Percentiles rank a stretch among this genome's conserved stretches.
Conservation (phyloP, 352 stramenopile genomes). For the Pythium guiyangense region DNA sequence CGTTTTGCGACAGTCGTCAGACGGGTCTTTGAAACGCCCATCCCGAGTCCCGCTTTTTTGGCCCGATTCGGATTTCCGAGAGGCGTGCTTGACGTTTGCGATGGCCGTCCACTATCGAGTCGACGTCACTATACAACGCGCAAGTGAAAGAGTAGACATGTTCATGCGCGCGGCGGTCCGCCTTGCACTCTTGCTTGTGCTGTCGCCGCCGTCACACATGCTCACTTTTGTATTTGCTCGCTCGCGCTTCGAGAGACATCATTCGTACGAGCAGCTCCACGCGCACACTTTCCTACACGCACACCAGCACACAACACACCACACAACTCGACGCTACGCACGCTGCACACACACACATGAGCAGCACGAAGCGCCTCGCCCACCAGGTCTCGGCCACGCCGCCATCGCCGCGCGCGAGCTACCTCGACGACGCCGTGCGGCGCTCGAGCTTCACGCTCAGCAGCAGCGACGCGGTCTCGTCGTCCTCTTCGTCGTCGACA, state of each 20-base stretch:
- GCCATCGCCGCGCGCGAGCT: conserved; percentile 11
- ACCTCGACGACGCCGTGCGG: conserved; percentile 2
- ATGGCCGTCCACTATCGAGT: too few relatives aligned
- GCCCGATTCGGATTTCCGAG: too few relatives aligned
- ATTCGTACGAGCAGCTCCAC: not conserved
- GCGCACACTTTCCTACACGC: not conserved
- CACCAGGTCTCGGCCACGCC: conserved; percentile 17
- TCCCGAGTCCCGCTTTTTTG: too few relatives aligned
- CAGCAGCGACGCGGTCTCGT: conserved; percentile 1
- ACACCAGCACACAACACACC: not conserved
- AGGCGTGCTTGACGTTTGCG: too few relatives aligned
- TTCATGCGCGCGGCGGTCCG: too few relatives aligned
- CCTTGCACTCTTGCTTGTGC: too few relatives aligned
- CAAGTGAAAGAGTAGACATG: too few relatives aligned
- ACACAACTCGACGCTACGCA: not conserved
- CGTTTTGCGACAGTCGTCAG: too few relatives aligned
- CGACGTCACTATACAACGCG: too few relatives aligned
- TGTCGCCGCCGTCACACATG: not conserved
- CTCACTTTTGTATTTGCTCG: conserved; percentile 10
- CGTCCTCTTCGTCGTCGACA: not conserved
- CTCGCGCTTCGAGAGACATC: not conserved
- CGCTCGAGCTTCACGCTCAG: conserved; percentile 6
- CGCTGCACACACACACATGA: not conserved
- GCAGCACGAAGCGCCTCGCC: conserved; percentile 13
- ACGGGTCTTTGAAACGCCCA: too few relatives aligned